Base-by-base conservation (phyloP, 768 basidiomycete genomes). In the Gloeopeniophorella convolvens region DNA sequence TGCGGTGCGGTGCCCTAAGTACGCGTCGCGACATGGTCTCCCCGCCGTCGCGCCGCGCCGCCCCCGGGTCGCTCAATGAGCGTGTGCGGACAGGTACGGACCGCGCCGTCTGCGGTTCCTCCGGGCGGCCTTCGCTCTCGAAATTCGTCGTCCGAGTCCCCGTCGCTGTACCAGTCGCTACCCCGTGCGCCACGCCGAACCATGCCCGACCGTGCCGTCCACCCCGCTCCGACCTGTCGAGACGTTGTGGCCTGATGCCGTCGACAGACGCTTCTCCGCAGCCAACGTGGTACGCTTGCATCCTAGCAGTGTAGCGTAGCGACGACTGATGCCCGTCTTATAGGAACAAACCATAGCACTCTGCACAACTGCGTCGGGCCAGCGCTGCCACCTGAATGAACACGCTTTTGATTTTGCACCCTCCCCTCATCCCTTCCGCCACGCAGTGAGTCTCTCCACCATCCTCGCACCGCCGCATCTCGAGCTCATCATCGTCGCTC, bases 21-120 rank as follows among this genome's bases (percentile, higher is more conserved):
- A 94, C 80, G 62, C 89, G 85, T 28, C 90, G 58, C 16, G 66
- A 64, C 8, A 72, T 55, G 3, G 42, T 50, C 37, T 55, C 16
- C 21, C 43, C 58, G 48, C 23, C 42, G 45, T 28, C 43, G 46
- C 50, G n/a, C 24, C 31, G 45, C 27, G 51, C 27, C 27, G 16
- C 53, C 66, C 27, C 72, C 62, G 21, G 77, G 69, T 18, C 82
- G 77, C 28, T 85, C 70, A 51, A 82, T 79, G 56, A 92, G 72
- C n/a, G 80, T 81, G 62, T 95, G 97, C 39, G 84, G n/a, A n/a
- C n/a, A n/a, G n/a, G n/a, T n/a, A n/a, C n/a, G n/a, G n/a, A 82
- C 93, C 93, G 97, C 0, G 95, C 91, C 20, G 91, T 93, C 66
- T 98, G 95, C 36, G 89, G 90, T 61, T 97, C 95, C 63, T 98